These are phyloP conservation scores for Diaporthe amygdali DNA, from an alignment of 2,329 filamentous ascomycete genomes.

Conservation along the genomic window DNA sequence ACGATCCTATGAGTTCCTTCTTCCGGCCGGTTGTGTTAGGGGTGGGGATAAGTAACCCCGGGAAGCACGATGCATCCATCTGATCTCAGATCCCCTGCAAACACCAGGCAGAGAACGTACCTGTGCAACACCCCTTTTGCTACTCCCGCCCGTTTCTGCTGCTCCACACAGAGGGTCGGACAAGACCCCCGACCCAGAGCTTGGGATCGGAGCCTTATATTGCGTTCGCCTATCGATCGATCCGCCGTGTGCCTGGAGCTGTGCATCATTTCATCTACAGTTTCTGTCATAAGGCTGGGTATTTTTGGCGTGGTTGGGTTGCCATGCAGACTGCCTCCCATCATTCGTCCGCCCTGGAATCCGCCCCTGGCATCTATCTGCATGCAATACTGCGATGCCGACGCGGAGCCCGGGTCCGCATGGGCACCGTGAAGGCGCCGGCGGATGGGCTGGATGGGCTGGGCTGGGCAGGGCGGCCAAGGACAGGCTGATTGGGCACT, in stretches of 20 bases:
- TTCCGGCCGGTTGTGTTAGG: neutral
- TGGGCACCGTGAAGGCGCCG: conserved; percentile 9
- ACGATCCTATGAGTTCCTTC: neutral
- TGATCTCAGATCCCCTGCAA: conserved; percentile 17
- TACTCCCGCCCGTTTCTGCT: conserved; percentile 17
- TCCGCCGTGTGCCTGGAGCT: neutral
- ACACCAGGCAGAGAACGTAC: conserved; percentile 3
- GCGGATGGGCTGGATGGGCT: conserved; percentile 1
- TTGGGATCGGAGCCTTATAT: conserved; percentile 4
- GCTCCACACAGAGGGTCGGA: conserved; percentile 3
- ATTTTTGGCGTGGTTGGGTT: conserved; percentile 39
- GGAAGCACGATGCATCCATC: conserved; percentile 23
- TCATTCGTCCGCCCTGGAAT: conserved; percentile 27
- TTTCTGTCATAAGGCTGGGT: conserved; percentile 34
- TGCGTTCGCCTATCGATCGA: conserved; percentile 6
- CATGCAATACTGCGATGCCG: conserved; percentile 13
- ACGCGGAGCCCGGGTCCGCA: neutral
- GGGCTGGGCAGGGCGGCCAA: neutral
- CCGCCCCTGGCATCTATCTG: conserved; percentile 18
- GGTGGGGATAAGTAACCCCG: conserved; percentile 11
- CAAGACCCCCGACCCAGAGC: conserved; percentile 1
- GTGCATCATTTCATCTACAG: conserved; percentile 15
- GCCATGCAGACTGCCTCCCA: conserved; percentile 38
- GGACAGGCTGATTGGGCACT: conserved; percentile 20
- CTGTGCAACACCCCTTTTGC: conserved; percentile 3